Conservation (phyloP, 805 yeast genomes). For the Cyberlindnera maritima region DNA sequence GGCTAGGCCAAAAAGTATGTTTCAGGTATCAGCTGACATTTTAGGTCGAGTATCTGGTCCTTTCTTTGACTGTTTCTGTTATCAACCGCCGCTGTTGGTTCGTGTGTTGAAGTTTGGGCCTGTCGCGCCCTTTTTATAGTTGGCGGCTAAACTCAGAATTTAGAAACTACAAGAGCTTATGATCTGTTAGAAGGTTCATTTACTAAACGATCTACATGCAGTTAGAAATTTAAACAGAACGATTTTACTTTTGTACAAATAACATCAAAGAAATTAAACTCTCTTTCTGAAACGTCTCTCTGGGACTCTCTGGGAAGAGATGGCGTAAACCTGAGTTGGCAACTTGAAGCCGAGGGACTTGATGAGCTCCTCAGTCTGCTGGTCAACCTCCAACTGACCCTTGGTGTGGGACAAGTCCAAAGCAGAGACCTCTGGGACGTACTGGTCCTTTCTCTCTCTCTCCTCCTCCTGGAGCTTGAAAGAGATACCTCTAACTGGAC, state of each 20-base stretch:
- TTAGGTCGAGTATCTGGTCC: no score
- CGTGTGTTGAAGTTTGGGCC: no score
- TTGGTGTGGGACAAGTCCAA: conserved; percentile 95
- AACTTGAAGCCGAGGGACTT: conserved; percentile 89
- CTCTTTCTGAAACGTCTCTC: conserved; percentile 91
- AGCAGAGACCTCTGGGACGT: conserved; percentile 99
- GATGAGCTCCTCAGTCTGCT: conserved; percentile 94
- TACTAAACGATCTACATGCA: no score
- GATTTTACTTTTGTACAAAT: conserved; percentile 22
- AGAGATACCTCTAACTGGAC: conserved; percentile 99
- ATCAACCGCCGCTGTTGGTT: no score
- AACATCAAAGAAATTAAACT: conserved; percentile 45
- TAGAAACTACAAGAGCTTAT: not conserved
- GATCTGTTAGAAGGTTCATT: no score
- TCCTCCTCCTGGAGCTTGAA: conserved; percentile 99
- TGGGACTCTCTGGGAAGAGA: conserved; percentile 84
- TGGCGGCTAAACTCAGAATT: not conserved
- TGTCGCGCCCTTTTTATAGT: no score
- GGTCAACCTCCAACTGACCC: conserved; percentile 94
- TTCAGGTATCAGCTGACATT: no score
- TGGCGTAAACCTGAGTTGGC: conserved; percentile 81
- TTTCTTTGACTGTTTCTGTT: no score
- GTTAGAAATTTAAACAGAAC: not conserved
- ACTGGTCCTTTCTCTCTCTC: conserved; percentile 99
- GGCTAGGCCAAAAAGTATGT: no score